These are phyloP conservation scores for Sedum album DNA, from an alignment of 164 flowering plant genomes.

Conservation along the genomic window DNA sequence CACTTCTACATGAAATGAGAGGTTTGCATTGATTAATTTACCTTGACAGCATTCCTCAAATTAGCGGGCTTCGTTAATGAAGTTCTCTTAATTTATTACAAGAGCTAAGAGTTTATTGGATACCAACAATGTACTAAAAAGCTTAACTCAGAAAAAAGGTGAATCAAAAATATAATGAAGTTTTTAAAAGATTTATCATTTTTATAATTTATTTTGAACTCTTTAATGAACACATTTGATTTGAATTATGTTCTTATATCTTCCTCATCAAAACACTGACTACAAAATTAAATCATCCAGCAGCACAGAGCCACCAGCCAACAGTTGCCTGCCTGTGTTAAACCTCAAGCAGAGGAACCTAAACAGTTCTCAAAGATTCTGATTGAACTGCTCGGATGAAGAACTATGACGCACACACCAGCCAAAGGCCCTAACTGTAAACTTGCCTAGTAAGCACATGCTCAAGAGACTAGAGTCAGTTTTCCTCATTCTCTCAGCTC, in stretches of 20 bases:
- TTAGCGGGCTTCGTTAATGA: not conserved
- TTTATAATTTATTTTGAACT: not conserved
- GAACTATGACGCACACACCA: conserved; percentile 16
- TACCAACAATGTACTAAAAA: not conserved
- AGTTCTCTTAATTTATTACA: not conserved
- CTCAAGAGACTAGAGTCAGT: not conserved
- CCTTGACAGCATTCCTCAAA: conserved; percentile 8
- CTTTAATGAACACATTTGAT: not conserved
- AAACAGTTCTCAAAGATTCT: conserved; percentile 35
- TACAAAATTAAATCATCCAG: conserved; percentile 19
- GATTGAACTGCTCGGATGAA: conserved; percentile 85
- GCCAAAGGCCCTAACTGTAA: not conserved
- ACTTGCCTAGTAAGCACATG: not conserved
- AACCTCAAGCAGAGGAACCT: conserved; percentile 17
- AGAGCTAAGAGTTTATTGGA: not conserved
- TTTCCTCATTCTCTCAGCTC: not conserved
- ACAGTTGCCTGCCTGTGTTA: conserved; percentile 16
- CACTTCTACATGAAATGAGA: conserved; percentile 66
- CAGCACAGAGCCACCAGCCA: conserved; percentile 17
- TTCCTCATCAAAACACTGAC: conserved; percentile 13
- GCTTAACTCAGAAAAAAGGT: conserved; percentile 41
- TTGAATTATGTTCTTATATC: not conserved
- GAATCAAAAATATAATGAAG: not conserved
- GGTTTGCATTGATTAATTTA: conserved; percentile 25
- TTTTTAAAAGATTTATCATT: not conserved